Evolutionary conservation across 1,284 basidiomycete genomes (phyloP).

Genomic region (Ceraceosorus bombacis): DNA sequence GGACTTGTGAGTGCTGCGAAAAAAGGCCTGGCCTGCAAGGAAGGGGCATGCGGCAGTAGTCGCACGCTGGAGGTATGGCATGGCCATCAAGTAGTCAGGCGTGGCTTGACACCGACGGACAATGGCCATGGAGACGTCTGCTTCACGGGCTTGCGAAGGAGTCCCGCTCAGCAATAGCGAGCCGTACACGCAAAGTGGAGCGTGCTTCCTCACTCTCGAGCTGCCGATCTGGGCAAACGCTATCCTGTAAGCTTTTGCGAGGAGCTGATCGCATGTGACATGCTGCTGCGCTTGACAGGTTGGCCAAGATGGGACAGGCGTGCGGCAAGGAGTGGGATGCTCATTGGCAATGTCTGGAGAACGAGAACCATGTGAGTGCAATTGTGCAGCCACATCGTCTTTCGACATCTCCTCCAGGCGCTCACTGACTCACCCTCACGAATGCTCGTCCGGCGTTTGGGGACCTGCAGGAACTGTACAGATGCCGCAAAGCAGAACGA

Average conservation of each 20-base stretch:
- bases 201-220: neutral
- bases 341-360: slow-evolving; percentile 92
- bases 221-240: no score
- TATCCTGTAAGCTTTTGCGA: neutral
- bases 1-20: slow-evolving; percentile 64
- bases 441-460: no score
- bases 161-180: neutral
- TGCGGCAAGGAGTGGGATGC: slow-evolving; percentile 80
- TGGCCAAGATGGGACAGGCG: slow-evolving; percentile 84
- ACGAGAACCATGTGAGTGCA: slow-evolving; percentile 77
- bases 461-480: slow-evolving; percentile 68
- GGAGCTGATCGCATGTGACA: neutral
- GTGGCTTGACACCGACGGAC: neutral
- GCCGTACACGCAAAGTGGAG: neutral
- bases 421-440: no score
- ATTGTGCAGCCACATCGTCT: no score
- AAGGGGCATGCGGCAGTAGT: no score
- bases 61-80: no score
- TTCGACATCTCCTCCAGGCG: no score
- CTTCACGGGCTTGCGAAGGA: neutral
- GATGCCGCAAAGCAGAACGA: slow-evolving; percentile 77
- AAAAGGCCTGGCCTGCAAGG: neutral
- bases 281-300: slow-evolving; percentile 54
- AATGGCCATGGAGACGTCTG: neutral
- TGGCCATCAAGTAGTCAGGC: no score